Percentiles rank a stretch among this genome's conserved stretches.
These are phyloP conservation scores for Exophiala mesophila DNA, from an alignment of 2,329 filamentous ascomycete species.

Conservation along the genomic window DNA sequence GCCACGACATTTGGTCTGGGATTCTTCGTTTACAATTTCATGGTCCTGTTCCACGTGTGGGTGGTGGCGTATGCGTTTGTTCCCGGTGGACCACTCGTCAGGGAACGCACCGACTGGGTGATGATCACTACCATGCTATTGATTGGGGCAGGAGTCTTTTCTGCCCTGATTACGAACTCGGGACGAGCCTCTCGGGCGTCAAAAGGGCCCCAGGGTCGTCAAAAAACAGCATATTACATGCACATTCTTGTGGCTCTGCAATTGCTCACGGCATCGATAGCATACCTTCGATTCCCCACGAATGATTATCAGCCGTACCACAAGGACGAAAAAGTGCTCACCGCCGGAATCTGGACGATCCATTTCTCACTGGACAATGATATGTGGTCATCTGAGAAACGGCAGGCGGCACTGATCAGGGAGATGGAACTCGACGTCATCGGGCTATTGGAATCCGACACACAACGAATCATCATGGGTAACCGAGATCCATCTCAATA, in stretches of 20 bases:
- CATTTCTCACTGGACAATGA: slow-evolving; percentile 98
- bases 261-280: slow-evolving; percentile 70
- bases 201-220: slow-evolving; percentile 39
- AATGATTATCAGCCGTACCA: slow-evolving; percentile 93
- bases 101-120: slow-evolving; percentile 93
- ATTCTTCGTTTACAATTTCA: slow-evolving; percentile 85
- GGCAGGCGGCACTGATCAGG: slow-evolving; percentile 84
- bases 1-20: slow-evolving; percentile 79
- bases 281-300: slow-evolving; percentile 85
- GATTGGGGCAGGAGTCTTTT: slow-evolving; percentile 80
- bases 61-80: slow-evolving; percentile 98
- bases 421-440: slow-evolving; percentile 97
- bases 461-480: slow-evolving; percentile 98
- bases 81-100: slow-evolving; percentile 83
- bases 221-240: slow-evolving; percentile 61
- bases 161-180: slow-evolving; percentile 53
- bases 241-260: slow-evolving; percentile 73
- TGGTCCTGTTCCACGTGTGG: slow-evolving; percentile 98
- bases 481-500: slow-evolving; percentile 95
- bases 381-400: slow-evolving; percentile 96
- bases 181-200: slow-evolving; percentile 27
- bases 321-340: slow-evolving; percentile 77
- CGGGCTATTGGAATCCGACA: slow-evolving; percentile 87
- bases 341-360: slow-evolving; percentile 96
- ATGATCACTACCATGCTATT: slow-evolving; percentile 81